Base-by-base conservation (phyloP, 2,329 filamentous ascomycete genomes). In the Clonostachys rhizophaga region DNA sequence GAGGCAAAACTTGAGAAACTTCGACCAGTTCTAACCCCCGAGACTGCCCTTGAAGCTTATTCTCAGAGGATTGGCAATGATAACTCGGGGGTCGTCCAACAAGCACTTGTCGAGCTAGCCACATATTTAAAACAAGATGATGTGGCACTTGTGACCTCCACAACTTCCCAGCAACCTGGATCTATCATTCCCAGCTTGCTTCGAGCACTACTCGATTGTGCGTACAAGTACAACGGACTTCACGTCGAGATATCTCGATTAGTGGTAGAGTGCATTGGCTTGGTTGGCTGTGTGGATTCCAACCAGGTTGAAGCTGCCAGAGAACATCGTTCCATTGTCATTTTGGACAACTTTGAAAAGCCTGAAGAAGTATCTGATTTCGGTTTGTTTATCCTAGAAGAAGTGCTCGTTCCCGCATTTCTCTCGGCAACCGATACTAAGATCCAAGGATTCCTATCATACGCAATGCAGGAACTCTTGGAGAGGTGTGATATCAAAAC, bases 401-500 rank as follows among this genome's bases (percentile, higher is more conserved):
- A 95, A 59, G 86, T 96, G 8, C 72, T 99, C 11, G 90, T 97
- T 24, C 91, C 91, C 50, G 87, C 91, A 1, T 99, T 99, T 60
- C 73, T 95, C 40, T 95, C 92, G 2, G 87, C 89, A 2, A 94
- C 87, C 1, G 95, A 96, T 61, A 87, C 91, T 3, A 85, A 83
- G 53, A 78, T 91, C 6, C 94, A 97, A 64, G 91, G 91, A 0
- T 96, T 95, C 60, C 75, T 99, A 16, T 92, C 92, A 2, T 99
- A 88, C 65, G 89, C 87, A 3, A 96, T 99, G 84, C 94, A 99
- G 65, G 87, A 95, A 57, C 76, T 97, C 39, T 76, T 97, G 5
- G 84, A 85, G 41, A 83, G 86, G 54, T 89, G 87, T 58, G 84
- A 87, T 30, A 84, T 96, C 58, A 83, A 76, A 49, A 71, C 78